Evolutionary conservation across 148 eudicot genomes (phyloP).

Genomic region (Suaeda aralocaspica): DNA sequence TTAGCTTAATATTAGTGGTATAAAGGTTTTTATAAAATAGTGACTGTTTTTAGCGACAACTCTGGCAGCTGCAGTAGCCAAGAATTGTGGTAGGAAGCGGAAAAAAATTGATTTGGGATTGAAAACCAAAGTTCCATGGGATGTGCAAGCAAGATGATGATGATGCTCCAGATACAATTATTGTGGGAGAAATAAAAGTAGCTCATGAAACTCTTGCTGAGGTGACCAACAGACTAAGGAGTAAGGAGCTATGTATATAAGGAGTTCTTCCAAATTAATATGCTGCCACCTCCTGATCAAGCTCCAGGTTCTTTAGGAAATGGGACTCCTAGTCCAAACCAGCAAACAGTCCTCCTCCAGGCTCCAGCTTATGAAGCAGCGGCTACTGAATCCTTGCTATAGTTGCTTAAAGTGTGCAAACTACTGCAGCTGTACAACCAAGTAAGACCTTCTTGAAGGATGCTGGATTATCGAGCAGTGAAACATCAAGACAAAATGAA

Average conservation of each 20-base stretch:
- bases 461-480: conserved; percentile 42
- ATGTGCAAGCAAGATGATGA: too few species aligned
- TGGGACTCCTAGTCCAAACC: conserved; percentile 39
- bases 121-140: too few species aligned
- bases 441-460: conserved; percentile 79
- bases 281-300: conserved; percentile 35
- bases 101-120: too few species aligned
- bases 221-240: conserved; percentile 76
- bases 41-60: too few species aligned
- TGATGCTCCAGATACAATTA: too few species aligned
- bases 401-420: conserved; percentile 37
- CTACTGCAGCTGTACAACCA: conserved; percentile 32
- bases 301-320: conserved; percentile 40
- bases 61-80: too few species aligned
- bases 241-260: conserved; percentile 57
- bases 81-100: too few species aligned
- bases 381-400: conserved; percentile 42
- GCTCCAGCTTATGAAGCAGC: conserved; percentile 34
- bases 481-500: conserved; percentile 54
- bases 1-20: too few species aligned
- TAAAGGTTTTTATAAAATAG: too few species aligned
- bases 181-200: conserved; percentile 87
- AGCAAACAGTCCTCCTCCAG: conserved; percentile 33
- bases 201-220: conserved; percentile 92
- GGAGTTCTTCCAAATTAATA: conserved; percentile 56